phyloP scores from a whole-genome alignment of 352 stramenopile species.

The Phytophthora colocasiae region DNA sequence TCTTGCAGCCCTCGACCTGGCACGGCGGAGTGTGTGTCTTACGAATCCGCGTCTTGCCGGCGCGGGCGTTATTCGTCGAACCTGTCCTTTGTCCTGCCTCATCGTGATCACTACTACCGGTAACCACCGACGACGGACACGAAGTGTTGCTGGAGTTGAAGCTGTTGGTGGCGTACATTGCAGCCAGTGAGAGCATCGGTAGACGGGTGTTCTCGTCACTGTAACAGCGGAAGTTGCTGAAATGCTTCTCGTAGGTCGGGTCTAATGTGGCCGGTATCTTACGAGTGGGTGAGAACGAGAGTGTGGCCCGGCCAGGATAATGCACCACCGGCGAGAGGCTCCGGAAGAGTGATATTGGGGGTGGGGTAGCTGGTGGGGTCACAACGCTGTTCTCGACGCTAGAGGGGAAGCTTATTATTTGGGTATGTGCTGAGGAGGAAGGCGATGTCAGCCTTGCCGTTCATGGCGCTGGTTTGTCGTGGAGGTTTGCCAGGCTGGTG shows the following conservation, averaged over 20 bases:
- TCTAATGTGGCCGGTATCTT: conserved; percentile 40
- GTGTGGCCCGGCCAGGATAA: conserved; percentile 7
- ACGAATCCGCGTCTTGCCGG: conserved; percentile 29
- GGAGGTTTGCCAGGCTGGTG: conserved; percentile 3
- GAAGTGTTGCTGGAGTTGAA: conserved; percentile 12
- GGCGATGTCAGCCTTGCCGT: conserved; percentile 48
- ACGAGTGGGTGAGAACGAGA: conserved; percentile 26
- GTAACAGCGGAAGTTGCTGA: conserved; percentile 21
- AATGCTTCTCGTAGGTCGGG: conserved; percentile 12
- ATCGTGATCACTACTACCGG: conserved; percentile 8
- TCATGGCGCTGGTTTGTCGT: conserved; percentile 20
- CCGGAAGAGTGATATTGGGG: conserved; percentile 29
- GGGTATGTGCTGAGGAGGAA: conserved; percentile 39
- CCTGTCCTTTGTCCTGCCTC: conserved; percentile 6
- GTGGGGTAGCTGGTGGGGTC: conserved; percentile 18
- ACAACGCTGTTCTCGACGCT: conserved; percentile 5
- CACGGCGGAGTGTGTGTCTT: conserved; percentile 62
- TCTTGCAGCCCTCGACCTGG: conserved; percentile 66
- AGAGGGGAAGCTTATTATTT: conserved; percentile 7
- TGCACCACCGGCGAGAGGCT: conserved; percentile 16
- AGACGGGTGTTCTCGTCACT: conserved; percentile 20
- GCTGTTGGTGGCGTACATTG: conserved; percentile 22
- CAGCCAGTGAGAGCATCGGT: conserved; percentile 20
- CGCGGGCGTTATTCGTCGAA: neutral
- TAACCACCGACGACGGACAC: conserved; percentile 1